Evolutionary conservation across 371 early-diverging fungal genomes (phyloP).

Genomic region (Basidiobolus meristosporus): DNA sequence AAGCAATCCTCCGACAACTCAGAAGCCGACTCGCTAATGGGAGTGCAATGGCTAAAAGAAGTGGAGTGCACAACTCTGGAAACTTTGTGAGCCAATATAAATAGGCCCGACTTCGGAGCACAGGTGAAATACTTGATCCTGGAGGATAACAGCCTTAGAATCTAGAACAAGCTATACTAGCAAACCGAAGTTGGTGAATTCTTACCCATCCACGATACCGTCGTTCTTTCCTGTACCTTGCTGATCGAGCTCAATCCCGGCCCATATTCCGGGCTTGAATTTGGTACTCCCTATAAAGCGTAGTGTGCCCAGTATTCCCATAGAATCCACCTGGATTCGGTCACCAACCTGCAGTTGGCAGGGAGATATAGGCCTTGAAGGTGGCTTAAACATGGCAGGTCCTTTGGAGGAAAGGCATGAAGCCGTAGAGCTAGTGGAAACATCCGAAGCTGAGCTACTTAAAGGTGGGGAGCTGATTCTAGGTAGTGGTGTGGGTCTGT

Average conservation of each 20-base stretch:
- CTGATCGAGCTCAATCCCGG: conserved; percentile 55
- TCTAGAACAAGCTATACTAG: too few relatives aligned
- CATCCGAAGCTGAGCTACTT: too few relatives aligned
- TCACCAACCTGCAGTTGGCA: conserved; percentile 18
- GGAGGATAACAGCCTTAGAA: conserved; percentile 1
- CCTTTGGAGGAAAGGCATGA: too few relatives aligned
- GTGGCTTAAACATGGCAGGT: too few relatives aligned
- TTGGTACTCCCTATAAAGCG: conserved; percentile 46
- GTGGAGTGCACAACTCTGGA: neutral
- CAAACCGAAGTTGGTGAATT: too few relatives aligned
- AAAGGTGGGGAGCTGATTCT: too few relatives aligned
- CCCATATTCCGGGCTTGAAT: conserved; percentile 56
- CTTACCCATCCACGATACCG: conserved; percentile 48
- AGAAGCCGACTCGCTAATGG: too few relatives aligned
- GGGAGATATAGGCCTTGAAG: neutral
- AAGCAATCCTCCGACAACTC: too few relatives aligned
- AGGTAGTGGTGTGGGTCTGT: too few relatives aligned
- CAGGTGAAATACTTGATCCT: conserved; percentile 33
- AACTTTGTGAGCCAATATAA: conserved; percentile 41
- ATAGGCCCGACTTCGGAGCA: conserved; percentile 42
- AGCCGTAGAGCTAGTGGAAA: too few relatives aligned
- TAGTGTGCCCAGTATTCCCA: conserved; percentile 47
- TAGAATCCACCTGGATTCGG: conserved; percentile 48
- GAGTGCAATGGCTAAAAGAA: too few relatives aligned
- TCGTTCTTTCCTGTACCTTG: conserved; percentile 59